Evolutionary conservation across 192 early-diverging fungal species (phyloP).

Genomic region (Backusella tarrabulga): DNA sequence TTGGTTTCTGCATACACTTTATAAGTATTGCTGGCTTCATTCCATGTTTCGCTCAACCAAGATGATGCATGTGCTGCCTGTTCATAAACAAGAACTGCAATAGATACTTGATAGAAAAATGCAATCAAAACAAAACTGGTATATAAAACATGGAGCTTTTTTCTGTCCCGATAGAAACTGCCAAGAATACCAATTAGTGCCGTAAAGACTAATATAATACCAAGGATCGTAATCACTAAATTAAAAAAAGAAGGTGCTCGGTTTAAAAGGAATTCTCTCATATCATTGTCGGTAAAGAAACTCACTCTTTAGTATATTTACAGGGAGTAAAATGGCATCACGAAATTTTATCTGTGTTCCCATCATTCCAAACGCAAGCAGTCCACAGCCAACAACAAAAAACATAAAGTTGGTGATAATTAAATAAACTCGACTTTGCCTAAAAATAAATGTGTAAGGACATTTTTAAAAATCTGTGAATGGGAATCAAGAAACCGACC

Average conservation of each 20-base stretch:
- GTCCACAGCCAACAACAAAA: slow-evolving; percentile 10
- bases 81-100: slow-evolving; percentile 21
- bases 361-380: slow-evolving; percentile 24
- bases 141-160: slow-evolving; percentile 16
- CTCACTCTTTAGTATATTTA: slow-evolving; percentile 21
- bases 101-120: slow-evolving; percentile 19
- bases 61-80: slow-evolving; percentile 9
- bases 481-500: background rate
- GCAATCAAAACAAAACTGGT: slow-evolving; percentile 17
- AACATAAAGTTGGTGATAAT: slow-evolving; percentile 15
- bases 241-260: background rate
- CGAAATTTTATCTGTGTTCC: slow-evolving; percentile 15
- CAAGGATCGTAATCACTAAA: slow-evolving; percentile 20
- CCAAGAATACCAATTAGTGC: slow-evolving; percentile 17
- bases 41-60: slow-evolving; percentile 16
- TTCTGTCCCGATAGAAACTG: slow-evolving; percentile 12
- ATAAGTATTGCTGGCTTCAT: slow-evolving; percentile 7
- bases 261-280: background rate
- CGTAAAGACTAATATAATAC: slow-evolving; percentile 17
- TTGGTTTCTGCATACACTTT: slow-evolving; percentile 14
- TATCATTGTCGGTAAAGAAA: background rate
- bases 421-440: slow-evolving; percentile 12
- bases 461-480: background rate
- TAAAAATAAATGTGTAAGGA: background rate
- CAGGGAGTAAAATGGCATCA: slow-evolving; percentile 14